Evolutionary conservation across 2,329 filamentous ascomycete species (phyloP), one percentile per base, ranked within the genome.

Genomic region (Aureobasidium melanogenum): DNA sequence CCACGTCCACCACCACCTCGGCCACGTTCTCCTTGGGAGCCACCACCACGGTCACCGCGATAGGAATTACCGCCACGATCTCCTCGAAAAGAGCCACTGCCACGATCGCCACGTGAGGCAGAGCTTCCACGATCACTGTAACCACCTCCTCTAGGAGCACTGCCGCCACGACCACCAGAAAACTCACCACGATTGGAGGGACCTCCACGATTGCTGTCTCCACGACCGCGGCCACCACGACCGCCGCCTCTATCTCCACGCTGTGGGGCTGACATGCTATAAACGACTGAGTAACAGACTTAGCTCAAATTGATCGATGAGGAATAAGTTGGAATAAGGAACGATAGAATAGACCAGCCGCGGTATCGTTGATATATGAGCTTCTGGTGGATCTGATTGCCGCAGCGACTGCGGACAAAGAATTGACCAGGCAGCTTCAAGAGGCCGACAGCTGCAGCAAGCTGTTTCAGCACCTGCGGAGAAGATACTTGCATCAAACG

Each of bases 1-100:
- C 66, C 50, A 65, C 66, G 47, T 19, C 57, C 64, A 28, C 64
- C 62, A 17, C 68, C 67, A 39, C 71, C 68, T 30, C 64, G 61
- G 8, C 68, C 67, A 41, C 71, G 69, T 32, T 39, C 52, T 44
- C 38, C 39, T 14, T 64, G 64, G 32, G 64, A 62, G 19, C 65
- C 66, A 26, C 68, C 63, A 5, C 69, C 65, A 43, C 66, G 59
- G 28, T 66, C 67, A 46, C 63, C 64, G 62, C 65, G 54, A 61
- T 26, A 26, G n/a, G 22, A 19, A 44, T n/a, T n/a, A n/a, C 62
- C 65, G 36, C 67, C 65, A 48, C 68, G 66, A 34, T 67, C 65
- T 47, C 66, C 64, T 22, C 65, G 47, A 22, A 43, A 39, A 24
- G 60, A 63, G 26, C 63, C 62, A 19, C 61, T 54, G 32, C 56